Base-by-base conservation (phyloP, 306 rosid species). In the Mimosa pudica region DNA sequence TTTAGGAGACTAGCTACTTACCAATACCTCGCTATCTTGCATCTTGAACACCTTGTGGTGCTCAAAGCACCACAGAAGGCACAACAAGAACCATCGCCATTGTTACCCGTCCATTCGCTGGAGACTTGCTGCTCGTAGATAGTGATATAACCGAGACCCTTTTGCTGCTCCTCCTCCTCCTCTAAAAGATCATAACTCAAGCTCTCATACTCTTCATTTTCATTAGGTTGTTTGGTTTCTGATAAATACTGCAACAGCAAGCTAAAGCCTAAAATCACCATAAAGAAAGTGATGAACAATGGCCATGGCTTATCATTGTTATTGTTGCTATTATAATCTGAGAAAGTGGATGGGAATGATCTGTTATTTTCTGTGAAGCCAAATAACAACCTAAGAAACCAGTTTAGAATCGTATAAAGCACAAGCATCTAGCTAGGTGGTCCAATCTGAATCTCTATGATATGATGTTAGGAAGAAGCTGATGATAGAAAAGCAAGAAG, bases 1-100 rank as follows among this genome's bases (percentile, higher is more conserved):
- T 14, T 20, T 10, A 30, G 4, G 18, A 67, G 54, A 77, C 79
- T 24, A 24, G 30, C 30, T 70, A 73, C 85, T 74, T 70, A 62
- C 86, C 88, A 85, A 76, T 82, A 85, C 71, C 79, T 82, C 10
- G 84, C 88, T 47, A 51, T 57, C 71, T 85, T 85, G 80, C 88
- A 85, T 24, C 84, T 79, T 16, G 88, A 80, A 48, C 88, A 85
- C 67, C 77, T 82, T 18, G 58, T 75, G 70, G 69, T 75, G 60
- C 80, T 75, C 30, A 24, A 5, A 76, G 64, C 62, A 2, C 86
- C 82, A 33, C 86, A 85, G 24, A 57, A 65, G 60, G 77, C 70
- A 16, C 88, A 85, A 46, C 82, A 82, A 38, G 65, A 64, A 82
- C 46, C 30, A 1, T n/a, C 6, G 11, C 57, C 54, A 10, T 11